phyloP scores from a whole-genome alignment of 805 yeast species.

The Metschnikowia lunata region DNA sequence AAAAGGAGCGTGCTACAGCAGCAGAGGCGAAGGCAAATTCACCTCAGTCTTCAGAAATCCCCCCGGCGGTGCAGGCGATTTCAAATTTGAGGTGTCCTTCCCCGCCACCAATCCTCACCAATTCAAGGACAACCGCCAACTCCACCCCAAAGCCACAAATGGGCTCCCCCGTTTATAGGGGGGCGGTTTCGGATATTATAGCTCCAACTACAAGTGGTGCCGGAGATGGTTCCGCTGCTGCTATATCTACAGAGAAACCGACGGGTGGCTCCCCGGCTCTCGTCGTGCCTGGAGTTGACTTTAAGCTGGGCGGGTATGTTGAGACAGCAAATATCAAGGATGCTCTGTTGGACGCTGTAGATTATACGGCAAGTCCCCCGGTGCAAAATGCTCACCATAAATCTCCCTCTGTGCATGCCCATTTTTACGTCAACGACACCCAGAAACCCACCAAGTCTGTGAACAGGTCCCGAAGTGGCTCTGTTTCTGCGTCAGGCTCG shows the following conservation, averaged over 20 bases:
- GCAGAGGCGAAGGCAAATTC: background rate
- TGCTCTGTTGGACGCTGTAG: slow-evolving; percentile 4
- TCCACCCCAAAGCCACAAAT: slow-evolving; percentile 3
- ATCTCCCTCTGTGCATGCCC: slow-evolving; percentile 70
- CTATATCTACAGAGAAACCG: slow-evolving; percentile 1
- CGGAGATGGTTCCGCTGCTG: background rate
- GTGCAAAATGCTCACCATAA: slow-evolving; percentile 41
- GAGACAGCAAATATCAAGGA: slow-evolving; percentile 5
- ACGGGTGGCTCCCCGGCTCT: slow-evolving; percentile 2
- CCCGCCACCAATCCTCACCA: slow-evolving; percentile 62
- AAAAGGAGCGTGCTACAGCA: slow-evolving; percentile 5
- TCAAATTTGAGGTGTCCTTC: slow-evolving; percentile 63
- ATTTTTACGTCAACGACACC: slow-evolving; percentile 66
- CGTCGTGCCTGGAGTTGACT: slow-evolving; percentile 2
- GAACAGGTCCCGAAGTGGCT: slow-evolving; percentile 38
- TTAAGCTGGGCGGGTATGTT: slow-evolving; percentile 1
- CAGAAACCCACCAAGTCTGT: slow-evolving; percentile 41
- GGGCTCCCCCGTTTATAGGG: background rate
- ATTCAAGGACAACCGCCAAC: slow-evolving; percentile 11
- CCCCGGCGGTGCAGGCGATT: slow-evolving; percentile 54
- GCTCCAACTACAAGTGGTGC: too few relatives aligned
- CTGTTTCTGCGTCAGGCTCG: slow-evolving; percentile 27
- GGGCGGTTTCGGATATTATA: background rate
- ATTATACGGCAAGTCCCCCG: slow-evolving; percentile 30
- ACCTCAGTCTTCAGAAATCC: slow-evolving; percentile 17